phyloP scores from a whole-genome alignment of 1,139 yeast genomes.

The Yamadazyma taylorii region DNA sequence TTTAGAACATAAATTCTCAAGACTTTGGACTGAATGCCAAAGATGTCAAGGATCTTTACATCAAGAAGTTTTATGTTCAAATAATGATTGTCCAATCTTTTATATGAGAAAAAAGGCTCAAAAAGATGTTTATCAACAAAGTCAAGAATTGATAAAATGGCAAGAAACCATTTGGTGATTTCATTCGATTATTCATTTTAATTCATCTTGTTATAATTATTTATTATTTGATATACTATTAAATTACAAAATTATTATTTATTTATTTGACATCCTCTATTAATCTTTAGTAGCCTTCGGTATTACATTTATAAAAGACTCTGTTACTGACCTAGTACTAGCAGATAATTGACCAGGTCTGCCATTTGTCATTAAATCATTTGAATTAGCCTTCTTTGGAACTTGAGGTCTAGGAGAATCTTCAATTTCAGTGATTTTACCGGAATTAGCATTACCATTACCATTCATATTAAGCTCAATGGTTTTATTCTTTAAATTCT shows the following conservation, averaged over 20 bases:
- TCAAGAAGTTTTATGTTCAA: conserved; percentile 92
- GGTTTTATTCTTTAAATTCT: conserved; percentile 41
- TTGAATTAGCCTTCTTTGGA: conserved; percentile 26
- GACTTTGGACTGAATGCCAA: conserved; percentile 98
- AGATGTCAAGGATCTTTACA: conserved; percentile 95
- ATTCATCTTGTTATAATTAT: too few relatives aligned
- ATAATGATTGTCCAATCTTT: conserved; percentile 95
- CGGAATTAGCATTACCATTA: conserved; percentile 8
- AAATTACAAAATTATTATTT: not conserved
- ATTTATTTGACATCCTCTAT: not conserved
- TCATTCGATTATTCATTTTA: not conserved
- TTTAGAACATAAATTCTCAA: conserved; percentile 77
- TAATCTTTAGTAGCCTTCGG: conserved; percentile 1
- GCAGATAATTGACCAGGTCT: conserved; percentile 37
- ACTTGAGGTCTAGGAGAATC: conserved; percentile 13
- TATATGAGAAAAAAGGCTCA: conserved; percentile 97
- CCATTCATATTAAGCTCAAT: conserved; percentile 20
- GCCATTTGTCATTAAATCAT: conserved; percentile 20
- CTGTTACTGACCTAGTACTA: conserved; percentile 36
- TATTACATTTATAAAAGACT: conserved; percentile 20
- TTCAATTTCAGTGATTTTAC: conserved; percentile 1
- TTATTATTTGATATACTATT: too few relatives aligned
- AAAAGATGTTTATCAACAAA: conserved; percentile 73
- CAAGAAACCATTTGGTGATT: conserved; percentile 57
- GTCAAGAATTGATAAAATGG: conserved; percentile 72